These are phyloP conservation scores for Boletus rex-veris DNA, from an alignment of 768 basidiomycete species.

Conservation along the genomic window DNA sequence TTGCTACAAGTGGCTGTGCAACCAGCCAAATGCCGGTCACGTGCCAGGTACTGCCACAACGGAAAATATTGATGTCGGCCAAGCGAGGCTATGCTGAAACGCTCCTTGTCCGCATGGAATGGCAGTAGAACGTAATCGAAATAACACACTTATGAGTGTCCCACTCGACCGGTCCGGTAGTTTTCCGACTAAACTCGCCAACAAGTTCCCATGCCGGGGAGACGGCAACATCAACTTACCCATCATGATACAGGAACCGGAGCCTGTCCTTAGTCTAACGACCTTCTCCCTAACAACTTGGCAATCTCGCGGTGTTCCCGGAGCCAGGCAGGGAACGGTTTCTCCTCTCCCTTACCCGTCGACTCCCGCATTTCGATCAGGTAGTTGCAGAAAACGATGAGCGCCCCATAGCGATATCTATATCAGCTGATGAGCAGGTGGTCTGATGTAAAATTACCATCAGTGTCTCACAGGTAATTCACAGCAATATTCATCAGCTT, in stretches of 20 bases:
- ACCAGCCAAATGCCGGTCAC: constrained; percentile 15
- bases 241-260: background rate
- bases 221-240: background rate
- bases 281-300: constrained; percentile 60
- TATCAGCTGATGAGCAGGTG: constrained; percentile 4
- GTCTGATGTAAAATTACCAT: constrained; percentile 5
- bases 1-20: constrained; percentile 18
- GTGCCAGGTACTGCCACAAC: constrained; percentile 5
- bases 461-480: constrained; percentile 73
- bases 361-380: constrained; percentile 65
- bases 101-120: too few species aligned
- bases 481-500: constrained; percentile 73
- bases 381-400: constrained; percentile 95
- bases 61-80: background rate
- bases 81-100: too few species aligned
- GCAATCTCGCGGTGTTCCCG: constrained; percentile 82
- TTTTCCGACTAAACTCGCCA: background rate
- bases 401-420: constrained; percentile 84
- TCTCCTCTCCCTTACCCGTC: constrained; percentile 34
- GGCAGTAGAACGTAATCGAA: too few species aligned
- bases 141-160: too few species aligned
- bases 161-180: background rate
- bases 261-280: constrained; percentile 54
- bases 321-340: constrained; percentile 80
- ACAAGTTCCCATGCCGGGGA: constrained; percentile 3